Evolutionary conservation across 768 basidiomycete genomes (phyloP).

Genomic region (Rickenella mellea): DNA sequence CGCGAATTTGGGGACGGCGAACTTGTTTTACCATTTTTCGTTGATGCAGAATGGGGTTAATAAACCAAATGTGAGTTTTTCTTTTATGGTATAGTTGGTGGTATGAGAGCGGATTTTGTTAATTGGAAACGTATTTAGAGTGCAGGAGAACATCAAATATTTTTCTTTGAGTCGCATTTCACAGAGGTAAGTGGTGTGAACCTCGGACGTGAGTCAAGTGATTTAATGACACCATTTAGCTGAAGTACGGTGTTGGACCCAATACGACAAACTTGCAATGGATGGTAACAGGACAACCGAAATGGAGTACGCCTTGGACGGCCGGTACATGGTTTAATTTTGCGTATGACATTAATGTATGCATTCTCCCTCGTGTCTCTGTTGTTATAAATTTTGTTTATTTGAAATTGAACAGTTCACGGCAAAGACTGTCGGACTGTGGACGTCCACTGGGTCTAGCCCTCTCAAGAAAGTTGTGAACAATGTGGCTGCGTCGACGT

Average conservation of each 20-base stretch:
- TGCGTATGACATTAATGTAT: slow-evolving; percentile 54
- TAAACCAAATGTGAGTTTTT: slow-evolving; percentile 35
- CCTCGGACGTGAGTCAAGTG: slow-evolving; percentile 1
- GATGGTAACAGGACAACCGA: slow-evolving; percentile 34
- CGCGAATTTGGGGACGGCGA: slow-evolving; percentile 45
- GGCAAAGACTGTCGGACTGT: slow-evolving; percentile 44
- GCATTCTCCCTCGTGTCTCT: background rate
- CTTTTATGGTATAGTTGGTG: background rate
- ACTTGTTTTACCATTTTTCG: slow-evolving; percentile 57
- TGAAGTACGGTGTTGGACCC: slow-evolving; percentile 48
- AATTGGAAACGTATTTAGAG: slow-evolving; percentile 25
- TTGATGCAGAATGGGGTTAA: slow-evolving; percentile 38
- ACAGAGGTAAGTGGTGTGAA: slow-evolving; percentile 34
- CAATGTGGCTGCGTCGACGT: slow-evolving; percentile 38
- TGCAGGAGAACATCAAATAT: slow-evolving; percentile 48
- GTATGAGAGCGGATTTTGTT: background rate
- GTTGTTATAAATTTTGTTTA: background rate
- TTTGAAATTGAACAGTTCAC: slow-evolving; percentile 30
- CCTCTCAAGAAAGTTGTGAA: slow-evolving; percentile 41
- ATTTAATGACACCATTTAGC: slow-evolving; percentile 17
- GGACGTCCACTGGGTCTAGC: slow-evolving; percentile 39
- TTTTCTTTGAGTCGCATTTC: slow-evolving; percentile 58
- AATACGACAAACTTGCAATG: slow-evolving; percentile 42
- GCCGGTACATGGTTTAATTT: slow-evolving; percentile 57
- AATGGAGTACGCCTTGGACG: slow-evolving; percentile 43